These are phyloP conservation scores for Linnemannia elongata DNA, from an alignment of 192 early-diverging fungal genomes.

Conservation along the genomic window DNA sequence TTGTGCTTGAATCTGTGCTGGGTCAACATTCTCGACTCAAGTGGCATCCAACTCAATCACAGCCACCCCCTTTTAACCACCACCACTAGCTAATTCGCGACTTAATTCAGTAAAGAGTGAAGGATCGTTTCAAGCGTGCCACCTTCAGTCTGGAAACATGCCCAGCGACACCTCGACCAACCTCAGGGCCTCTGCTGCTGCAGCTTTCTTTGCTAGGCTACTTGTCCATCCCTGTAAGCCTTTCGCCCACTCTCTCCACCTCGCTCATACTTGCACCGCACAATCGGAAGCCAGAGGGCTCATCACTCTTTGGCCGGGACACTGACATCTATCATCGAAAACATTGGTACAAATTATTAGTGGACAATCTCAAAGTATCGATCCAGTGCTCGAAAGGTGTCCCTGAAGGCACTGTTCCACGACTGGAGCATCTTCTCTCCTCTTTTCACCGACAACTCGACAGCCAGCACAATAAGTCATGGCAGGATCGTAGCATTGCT, in stretches of 20 bases:
- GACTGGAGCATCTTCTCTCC: conserved; percentile 21
- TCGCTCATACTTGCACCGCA: neutral
- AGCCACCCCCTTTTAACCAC: neutral
- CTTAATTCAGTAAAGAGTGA: neutral
- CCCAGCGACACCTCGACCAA: conserved; percentile 39
- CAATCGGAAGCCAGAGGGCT: neutral
- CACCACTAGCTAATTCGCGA: neutral
- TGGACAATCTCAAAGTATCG: conserved; percentile 34
- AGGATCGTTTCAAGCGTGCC: neutral
- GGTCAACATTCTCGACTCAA: neutral
- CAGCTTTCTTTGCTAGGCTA: conserved; percentile 46
- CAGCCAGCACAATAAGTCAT: conserved; percentile 4
- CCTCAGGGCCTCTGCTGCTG: conserved; percentile 41
- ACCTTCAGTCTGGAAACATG: conserved; percentile 28
- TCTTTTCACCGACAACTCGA: conserved; percentile 10
- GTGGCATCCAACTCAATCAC: neutral
- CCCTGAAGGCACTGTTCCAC: conserved; percentile 22
- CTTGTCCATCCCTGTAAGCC: conserved; percentile 54
- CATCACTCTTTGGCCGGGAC: too few relatives aligned
- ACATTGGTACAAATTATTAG: conserved; percentile 5
- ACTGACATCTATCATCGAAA: neutral
- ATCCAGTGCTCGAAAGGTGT: conserved; percentile 19
- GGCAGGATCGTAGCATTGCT: neutral
- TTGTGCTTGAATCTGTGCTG: neutral
- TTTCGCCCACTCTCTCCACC: neutral